Percentiles rank a stretch among this genome's conserved stretches.
These are phyloP conservation scores for Monoraphidium neglectum DNA, from an alignment of 139 green algal species.

Conservation along the genomic window DNA sequence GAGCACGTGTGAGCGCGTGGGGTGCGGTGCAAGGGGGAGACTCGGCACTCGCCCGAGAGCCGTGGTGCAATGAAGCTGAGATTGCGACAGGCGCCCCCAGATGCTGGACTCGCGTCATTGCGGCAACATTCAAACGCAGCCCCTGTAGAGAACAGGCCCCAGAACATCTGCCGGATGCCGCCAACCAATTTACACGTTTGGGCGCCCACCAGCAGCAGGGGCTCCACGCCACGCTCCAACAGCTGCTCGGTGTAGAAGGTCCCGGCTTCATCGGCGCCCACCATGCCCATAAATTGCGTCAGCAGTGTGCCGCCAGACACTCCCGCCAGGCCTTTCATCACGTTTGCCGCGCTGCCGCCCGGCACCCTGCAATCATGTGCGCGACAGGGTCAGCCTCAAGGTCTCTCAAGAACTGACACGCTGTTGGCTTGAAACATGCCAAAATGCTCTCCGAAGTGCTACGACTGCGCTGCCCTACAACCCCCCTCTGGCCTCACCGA, in stretches of 20 bases:
- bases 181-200: too few species aligned
- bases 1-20: too few species aligned
- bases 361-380: conserved; percentile 29
- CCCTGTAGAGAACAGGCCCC: too few species aligned
- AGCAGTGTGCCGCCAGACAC: conserved; percentile 14
- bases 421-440: background rate
- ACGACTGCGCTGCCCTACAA: background rate
- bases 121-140: too few species aligned
- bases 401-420: background rate
- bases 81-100: too few species aligned
- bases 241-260: conserved; percentile 59
- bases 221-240: conserved; percentile 46
- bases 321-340: conserved; percentile 59
- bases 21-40: too few species aligned
- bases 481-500: background rate
- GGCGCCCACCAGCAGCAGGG: too few species aligned
- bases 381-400: background rate
- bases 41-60: too few species aligned
- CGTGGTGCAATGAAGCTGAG: too few species aligned
- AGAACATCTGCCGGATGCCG: too few species aligned
- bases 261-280: conserved; percentile 64
- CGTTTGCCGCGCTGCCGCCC: conserved; percentile 84
- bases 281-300: conserved; percentile 70
- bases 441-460: background rate
- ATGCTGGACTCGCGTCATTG: too few species aligned